Conservation (phyloP, 73 alveolate species). For the Tetrahymena elliotti region DNA sequence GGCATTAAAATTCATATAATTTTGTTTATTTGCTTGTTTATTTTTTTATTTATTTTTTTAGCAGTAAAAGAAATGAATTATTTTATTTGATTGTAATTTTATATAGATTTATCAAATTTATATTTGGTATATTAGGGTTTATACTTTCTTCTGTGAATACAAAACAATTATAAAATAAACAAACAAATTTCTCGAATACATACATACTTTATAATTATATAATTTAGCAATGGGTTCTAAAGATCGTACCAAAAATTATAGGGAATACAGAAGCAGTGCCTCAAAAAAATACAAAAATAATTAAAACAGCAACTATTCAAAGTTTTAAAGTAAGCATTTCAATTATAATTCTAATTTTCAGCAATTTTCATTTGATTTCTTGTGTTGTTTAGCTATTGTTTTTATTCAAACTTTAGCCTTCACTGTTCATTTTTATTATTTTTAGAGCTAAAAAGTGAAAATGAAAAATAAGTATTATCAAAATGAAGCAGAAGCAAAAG, state of each 20-base stretch:
- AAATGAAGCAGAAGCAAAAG: background rate
- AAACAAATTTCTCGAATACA: background rate
- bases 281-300: background rate
- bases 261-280: background rate
- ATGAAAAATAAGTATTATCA: background rate
- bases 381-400: background rate
- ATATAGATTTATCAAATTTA: background rate
- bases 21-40: background rate
- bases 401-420: background rate
- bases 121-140: background rate
- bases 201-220: background rate
- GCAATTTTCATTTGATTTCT: background rate
- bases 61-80: background rate
- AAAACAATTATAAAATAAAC: background rate
- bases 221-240: background rate
- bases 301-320: background rate
- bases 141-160: background rate
- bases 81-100: background rate
- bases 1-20: background rate
- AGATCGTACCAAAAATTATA: background rate
- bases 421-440: background rate
- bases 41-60: background rate
- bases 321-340: background rate
- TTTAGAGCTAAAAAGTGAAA: background rate
- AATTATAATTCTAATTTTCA: background rate